Evolutionary conservation across 345 rosid genomes (phyloP).

Genomic region (Linum lewisii): DNA sequence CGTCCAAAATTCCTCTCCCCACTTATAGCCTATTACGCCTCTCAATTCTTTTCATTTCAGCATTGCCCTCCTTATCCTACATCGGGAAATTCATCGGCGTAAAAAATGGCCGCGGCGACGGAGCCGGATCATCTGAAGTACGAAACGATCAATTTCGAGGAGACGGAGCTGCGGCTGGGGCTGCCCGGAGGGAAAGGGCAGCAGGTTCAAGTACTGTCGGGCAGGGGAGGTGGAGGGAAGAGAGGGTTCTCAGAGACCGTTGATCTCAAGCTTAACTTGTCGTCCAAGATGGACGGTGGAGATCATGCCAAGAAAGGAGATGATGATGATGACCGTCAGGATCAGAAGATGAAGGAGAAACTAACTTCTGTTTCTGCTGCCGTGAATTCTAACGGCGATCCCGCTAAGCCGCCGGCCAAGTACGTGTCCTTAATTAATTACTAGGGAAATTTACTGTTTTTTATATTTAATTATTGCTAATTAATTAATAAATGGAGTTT

Average conservation of each 20-base stretch:
- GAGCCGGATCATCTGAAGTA: constrained; percentile 13
- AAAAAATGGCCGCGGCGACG: constrained; percentile 1
- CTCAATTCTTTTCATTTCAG: neutral
- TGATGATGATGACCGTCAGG: constrained; percentile 9
- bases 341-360: constrained; percentile 30
- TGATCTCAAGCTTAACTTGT: constrained; percentile 65
- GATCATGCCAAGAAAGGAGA: constrained; percentile 11
- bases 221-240: constrained; percentile 34
- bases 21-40: constrained; percentile 20
- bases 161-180: constrained; percentile 80
- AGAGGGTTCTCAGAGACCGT: constrained; percentile 60
- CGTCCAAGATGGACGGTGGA: neutral
- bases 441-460: neutral
- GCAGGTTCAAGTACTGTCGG: constrained; percentile 16
- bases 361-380: neutral
- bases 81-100: neutral
- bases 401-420: constrained; percentile 55
- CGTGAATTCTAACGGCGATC: constrained; percentile 16
- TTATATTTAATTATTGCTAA: too few relatives aligned
- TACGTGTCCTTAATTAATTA: constrained; percentile 14
- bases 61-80: neutral
- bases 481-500: too few relatives aligned
- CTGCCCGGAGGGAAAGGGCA: constrained; percentile 42
- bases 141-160: constrained; percentile 65
- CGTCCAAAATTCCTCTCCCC: constrained; percentile 22